phyloP scores from a whole-genome alignment of 108 stramenopile species.

The Cyclotella choctawhatcheeana region DNA sequence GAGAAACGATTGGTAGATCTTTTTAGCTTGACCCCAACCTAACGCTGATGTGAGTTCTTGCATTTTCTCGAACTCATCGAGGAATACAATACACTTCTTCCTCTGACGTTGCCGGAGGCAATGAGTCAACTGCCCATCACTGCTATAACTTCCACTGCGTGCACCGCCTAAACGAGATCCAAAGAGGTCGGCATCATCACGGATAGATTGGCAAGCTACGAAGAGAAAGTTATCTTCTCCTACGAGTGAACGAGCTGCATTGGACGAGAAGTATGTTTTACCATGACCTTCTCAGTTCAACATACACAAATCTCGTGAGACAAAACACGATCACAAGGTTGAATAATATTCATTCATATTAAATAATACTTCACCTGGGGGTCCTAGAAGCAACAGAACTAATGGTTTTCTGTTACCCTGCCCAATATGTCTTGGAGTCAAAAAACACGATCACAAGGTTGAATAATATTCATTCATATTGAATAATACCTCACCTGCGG shows the following conservation, averaged over 20 bases:
- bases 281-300: too few relatives aligned
- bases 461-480: too few relatives aligned
- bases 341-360: too few relatives aligned
- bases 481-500: too few relatives aligned
- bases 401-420: constrained; percentile 2
- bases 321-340: too few relatives aligned
- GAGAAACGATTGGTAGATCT: constrained; percentile 11
- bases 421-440: too few relatives aligned
- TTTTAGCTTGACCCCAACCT: constrained; percentile 10
- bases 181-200: constrained; percentile 14
- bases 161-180: constrained; percentile 3
- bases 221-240: constrained; percentile 10
- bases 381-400: constrained; percentile 2
- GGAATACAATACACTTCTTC: constrained; percentile 12
- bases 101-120: constrained; percentile 4
- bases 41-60: not conserved
- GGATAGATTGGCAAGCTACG: constrained; percentile 6
- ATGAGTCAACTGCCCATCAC: constrained; percentile 6
- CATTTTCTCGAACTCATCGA: constrained; percentile 12
- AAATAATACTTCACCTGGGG: too few relatives aligned
- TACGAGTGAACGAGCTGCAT: constrained; percentile 6
- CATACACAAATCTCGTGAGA: too few relatives aligned
- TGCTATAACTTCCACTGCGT: constrained; percentile 6
- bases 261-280: constrained; percentile 9
- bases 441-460: too few relatives aligned